phyloP scores from a whole-genome alignment of 768 basidiomycete genomes.

The Cyathus striatus region DNA sequence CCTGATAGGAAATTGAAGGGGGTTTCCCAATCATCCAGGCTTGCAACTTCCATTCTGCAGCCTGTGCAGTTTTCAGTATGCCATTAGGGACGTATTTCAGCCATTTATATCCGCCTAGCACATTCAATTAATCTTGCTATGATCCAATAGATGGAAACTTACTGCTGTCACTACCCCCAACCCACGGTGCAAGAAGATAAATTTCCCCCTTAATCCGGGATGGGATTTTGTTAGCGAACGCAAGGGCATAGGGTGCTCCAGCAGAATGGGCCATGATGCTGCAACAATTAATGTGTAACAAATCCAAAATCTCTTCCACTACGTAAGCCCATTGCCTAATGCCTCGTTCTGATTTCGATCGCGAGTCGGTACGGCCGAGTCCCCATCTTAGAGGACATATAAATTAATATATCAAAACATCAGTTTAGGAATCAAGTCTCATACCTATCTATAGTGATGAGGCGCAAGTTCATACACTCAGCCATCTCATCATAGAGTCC shows the following conservation, averaged over 20 bases:
- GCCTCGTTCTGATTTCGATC: constrained; percentile 65
- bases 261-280: constrained; percentile 95
- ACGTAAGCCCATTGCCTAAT: constrained; percentile 88
- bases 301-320: constrained; percentile 86
- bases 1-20: constrained; percentile 77
- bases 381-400: constrained; percentile 78
- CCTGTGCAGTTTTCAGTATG: constrained; percentile 90
- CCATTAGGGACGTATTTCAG: constrained; percentile 93
- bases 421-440: no score
- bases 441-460: constrained; percentile 92
- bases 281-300: constrained; percentile 70
- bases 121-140: no score
- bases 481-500: constrained; percentile 97
- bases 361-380: constrained; percentile 77
- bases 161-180: constrained; percentile 87
- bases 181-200: constrained; percentile 93
- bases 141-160: constrained; percentile 20
- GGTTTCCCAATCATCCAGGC: constrained; percentile 98
- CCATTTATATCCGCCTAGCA: constrained; percentile 92
- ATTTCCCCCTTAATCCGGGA: constrained; percentile 79
- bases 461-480: constrained; percentile 72
- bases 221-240: constrained; percentile 72
- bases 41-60: constrained; percentile 96
- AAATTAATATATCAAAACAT: no score
- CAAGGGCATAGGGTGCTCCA: constrained; percentile 90